Percentiles rank a stretch among this genome's conserved stretches.
Conservation (phyloP, 495 filamentous ascomycete species). For the Penicillium silybi region DNA sequence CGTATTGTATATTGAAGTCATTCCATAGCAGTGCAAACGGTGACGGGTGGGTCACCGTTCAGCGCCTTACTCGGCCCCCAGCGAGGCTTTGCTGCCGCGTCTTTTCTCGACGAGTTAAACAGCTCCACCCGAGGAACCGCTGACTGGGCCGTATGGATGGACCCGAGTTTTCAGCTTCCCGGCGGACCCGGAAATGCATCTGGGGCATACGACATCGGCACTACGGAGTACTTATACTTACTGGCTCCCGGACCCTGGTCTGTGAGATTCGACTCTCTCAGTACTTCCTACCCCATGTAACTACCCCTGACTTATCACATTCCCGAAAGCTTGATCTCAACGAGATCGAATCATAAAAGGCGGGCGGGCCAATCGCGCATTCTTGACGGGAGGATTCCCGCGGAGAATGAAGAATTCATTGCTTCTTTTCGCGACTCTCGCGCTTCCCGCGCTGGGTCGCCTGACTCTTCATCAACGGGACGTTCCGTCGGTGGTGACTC, state of each 20-base stretch:
- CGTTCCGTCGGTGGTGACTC: conserved; percentile 31
- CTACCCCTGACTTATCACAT: neutral
- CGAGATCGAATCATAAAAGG: neutral
- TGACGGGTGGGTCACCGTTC: neutral
- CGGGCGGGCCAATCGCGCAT: conserved; percentile 5
- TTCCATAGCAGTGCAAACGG: too few relatives aligned
- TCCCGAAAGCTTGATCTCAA: neutral
- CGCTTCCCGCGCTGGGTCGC: conserved; percentile 12
- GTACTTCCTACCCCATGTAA: neutral
- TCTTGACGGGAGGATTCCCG: neutral
- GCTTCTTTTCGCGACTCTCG: conserved; percentile 17
- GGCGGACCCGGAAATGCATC: neutral
- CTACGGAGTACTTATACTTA: neutral
- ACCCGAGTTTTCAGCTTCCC: neutral
- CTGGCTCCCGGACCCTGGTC: neutral
- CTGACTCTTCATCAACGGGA: conserved; percentile 33
- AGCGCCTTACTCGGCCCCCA: conserved; percentile 2
- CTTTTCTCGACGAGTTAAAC: neutral
- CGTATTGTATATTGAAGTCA: too few relatives aligned
- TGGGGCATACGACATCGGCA: conserved; percentile 12
- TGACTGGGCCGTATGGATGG: conserved; percentile 2
- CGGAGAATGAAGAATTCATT: conserved; percentile 19
- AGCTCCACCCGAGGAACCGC: neutral
- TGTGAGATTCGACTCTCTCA: neutral
- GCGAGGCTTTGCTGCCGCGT: neutral